These are phyloP conservation scores for Psophocarpus tetragonolobus DNA, from an alignment of 306 rosid species.

Conservation along the genomic window DNA sequence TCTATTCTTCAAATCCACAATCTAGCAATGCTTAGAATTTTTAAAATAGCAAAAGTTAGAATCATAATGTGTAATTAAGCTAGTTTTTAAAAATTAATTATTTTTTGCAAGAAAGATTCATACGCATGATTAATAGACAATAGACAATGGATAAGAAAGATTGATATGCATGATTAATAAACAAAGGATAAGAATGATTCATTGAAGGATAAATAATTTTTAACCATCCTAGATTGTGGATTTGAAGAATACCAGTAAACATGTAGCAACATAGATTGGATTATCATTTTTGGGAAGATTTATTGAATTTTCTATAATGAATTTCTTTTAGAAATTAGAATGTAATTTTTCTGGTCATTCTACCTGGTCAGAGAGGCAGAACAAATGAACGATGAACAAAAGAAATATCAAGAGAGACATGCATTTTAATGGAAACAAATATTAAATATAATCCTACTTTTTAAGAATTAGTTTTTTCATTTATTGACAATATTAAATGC, in stretches of 20 bases:
- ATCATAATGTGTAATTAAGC: no score
- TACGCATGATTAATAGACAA: not conserved
- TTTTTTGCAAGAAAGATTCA: not conserved
- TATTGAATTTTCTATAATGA: not conserved
- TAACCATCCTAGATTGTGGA: not conserved
- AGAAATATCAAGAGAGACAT: not conserved
- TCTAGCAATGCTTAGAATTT: no score
- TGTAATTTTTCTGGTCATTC: not conserved
- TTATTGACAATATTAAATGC: not conserved
- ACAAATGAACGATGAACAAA: no score
- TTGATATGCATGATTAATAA: no score
- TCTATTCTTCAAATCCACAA: no score
- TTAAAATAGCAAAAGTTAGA: no score
- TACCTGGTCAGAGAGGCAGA: not conserved
- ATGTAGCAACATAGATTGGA: not conserved
- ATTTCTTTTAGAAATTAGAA: not conserved
- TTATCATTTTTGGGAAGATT: not conserved
- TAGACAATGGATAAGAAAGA: not conserved
- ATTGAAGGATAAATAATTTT: not conserved
- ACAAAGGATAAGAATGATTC: not conserved
- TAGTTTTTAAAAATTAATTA: no score
- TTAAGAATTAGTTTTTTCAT: not conserved
- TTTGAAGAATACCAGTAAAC: not conserved
- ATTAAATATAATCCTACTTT: not conserved
- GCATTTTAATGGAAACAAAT: not conserved